Evolutionary conservation across 345 rosid genomes (phyloP).

Genomic region (Tarenaya hassleriana): DNA sequence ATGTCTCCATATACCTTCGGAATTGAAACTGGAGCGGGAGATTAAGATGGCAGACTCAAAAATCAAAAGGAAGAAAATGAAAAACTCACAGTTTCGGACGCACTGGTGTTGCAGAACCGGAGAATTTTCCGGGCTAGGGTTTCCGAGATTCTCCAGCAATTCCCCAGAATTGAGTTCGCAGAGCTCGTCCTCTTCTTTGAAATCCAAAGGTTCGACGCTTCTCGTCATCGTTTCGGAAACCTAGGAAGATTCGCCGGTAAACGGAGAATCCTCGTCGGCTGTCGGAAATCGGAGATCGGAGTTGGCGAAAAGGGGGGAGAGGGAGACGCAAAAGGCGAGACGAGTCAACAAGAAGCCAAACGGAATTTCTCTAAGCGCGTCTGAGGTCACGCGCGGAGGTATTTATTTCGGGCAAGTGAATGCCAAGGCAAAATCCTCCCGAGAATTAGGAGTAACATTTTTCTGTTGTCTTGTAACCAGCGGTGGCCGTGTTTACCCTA

Average conservation of each 20-base stretch:
- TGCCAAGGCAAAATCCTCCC: too few species aligned
- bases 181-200: conserved; percentile 67
- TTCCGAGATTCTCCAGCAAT: conserved; percentile 39
- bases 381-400: conserved; percentile 20
- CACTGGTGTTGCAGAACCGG: conserved; percentile 37
- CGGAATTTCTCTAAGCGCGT: neutral
- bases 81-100: conserved; percentile 46
- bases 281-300: conserved; percentile 22
- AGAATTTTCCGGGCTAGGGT: conserved; percentile 50
- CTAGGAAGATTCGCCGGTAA: neutral
- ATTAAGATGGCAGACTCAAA: neutral
- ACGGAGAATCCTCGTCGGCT: conserved; percentile 16
- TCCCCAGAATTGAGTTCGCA: conserved; percentile 43
- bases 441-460: too few species aligned
- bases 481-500: too few species aligned
- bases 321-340: conserved; percentile 17
- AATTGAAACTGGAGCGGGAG: conserved; percentile 4
- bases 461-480: too few species aligned
- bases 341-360: conserved; percentile 19
- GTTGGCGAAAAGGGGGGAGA: conserved; percentile 18
- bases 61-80: neutral
- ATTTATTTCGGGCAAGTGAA: neutral
- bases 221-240: conserved; percentile 41
- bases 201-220: conserved; percentile 49
- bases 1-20: neutral